These are phyloP conservation scores for Leccinum barrowsii DNA, from an alignment of 768 basidiomycete species.

Conservation along the genomic window DNA sequence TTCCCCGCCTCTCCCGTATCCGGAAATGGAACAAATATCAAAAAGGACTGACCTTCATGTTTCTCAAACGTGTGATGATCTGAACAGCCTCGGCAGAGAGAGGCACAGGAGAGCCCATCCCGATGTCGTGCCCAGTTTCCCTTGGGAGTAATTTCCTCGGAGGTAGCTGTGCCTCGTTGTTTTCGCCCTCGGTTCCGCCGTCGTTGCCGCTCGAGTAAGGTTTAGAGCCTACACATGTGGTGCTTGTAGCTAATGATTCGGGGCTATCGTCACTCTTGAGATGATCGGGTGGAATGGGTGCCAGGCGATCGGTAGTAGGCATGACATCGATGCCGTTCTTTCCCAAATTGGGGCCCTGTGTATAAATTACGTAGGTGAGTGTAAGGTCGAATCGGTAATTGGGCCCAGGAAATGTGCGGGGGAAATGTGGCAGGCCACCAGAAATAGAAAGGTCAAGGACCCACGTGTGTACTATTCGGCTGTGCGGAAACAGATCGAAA, in stretches of 20 bases:
- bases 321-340: conserved; percentile 77
- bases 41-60: conserved; percentile 62
- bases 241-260: conserved; percentile 35
- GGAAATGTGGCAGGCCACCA: not conserved
- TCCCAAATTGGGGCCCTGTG: conserved; percentile 67
- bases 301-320: conserved; percentile 62
- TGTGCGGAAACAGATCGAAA: not conserved
- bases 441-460: not conserved
- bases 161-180: not conserved
- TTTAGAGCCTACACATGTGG: not conserved
- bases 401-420: not conserved
- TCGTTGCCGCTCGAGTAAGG: not conserved
- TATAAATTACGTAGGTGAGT: not conserved
- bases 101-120: conserved; percentile 82
- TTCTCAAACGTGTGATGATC: conserved; percentile 75
- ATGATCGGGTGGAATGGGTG: conserved; percentile 53
- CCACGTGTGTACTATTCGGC: not conserved
- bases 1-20: not conserved
- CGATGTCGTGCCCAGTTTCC: conserved; percentile 84
- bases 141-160: conserved; percentile 62
- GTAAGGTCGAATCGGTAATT: not conserved
- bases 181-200: not conserved
- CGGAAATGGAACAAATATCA: not conserved
- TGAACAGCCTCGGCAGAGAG: conserved; percentile 73
- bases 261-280: conserved; percentile 39